Conservation (phyloP, 2,329 filamentous ascomycete genomes). For the Colletotrichum siamense region DNA sequence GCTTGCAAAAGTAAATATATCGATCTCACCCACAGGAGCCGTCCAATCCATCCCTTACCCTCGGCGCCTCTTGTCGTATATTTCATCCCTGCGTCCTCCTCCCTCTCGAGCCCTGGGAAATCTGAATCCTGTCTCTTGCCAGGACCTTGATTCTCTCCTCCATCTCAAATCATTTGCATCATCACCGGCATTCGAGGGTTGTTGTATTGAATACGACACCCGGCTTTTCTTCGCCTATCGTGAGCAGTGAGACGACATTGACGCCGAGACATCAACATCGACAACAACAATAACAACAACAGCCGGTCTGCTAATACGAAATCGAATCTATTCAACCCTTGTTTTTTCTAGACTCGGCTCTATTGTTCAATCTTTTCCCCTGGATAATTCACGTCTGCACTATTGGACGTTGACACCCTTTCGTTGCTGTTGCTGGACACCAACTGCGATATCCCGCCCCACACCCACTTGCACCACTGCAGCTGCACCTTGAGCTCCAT, state of each 20-base stretch:
- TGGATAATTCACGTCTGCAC: background rate
- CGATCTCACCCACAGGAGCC: background rate
- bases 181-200: conserved; percentile 13
- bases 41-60: conserved; percentile 7
- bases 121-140: background rate
- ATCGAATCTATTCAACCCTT: background rate
- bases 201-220: conserved; percentile 18
- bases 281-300: background rate
- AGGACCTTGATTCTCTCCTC: background rate
- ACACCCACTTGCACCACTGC: background rate
- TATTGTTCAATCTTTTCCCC: background rate
- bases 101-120: conserved; percentile 1
- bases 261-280: background rate
- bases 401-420: background rate
- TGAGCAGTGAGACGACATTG: background rate
- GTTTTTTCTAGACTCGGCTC: background rate
- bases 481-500: background rate
- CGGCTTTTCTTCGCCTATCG: background rate
- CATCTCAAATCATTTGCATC: conserved; percentile 7
- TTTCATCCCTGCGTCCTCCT: conserved; percentile 18
- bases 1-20: conserved; percentile 23
- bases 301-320: conserved; percentile 15
- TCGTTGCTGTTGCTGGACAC: background rate
- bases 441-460: background rate
- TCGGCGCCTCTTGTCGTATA: conserved; percentile 16